Conservation (phyloP, 2,329 filamentous ascomycete genomes). For the Blumeriella jaapii region DNA sequence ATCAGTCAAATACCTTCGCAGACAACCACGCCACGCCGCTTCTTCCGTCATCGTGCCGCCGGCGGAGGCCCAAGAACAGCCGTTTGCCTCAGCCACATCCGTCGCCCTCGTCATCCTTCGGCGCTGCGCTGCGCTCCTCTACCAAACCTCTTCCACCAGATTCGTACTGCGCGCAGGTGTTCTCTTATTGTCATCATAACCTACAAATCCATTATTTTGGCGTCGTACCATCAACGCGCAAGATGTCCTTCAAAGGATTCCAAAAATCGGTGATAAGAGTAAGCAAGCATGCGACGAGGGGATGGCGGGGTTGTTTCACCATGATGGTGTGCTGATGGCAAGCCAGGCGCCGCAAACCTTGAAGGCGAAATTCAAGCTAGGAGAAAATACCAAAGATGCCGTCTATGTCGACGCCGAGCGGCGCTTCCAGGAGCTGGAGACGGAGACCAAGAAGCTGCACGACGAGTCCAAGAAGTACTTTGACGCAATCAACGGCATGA, state of each 20-base stretch:
- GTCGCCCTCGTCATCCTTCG: too few species aligned
- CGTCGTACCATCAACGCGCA: slow-evolving; percentile 11
- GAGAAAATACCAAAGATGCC: slow-evolving; percentile 87
- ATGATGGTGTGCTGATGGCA: slow-evolving; percentile 11
- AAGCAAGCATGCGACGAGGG: slow-evolving; percentile 28
- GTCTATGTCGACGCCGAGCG: slow-evolving; percentile 92
- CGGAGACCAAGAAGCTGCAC: slow-evolving; percentile 91
- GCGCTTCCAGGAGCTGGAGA: slow-evolving; percentile 86
- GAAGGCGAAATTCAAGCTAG: slow-evolving; percentile 87
- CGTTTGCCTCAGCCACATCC: too few species aligned
- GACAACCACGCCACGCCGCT: too few species aligned
- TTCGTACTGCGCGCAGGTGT: not conserved
- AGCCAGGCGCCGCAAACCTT: slow-evolving; percentile 75
- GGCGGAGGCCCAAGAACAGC: too few species aligned
- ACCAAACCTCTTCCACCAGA: slow-evolving; percentile 9
- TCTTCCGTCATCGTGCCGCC: too few species aligned
- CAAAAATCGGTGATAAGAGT: slow-evolving; percentile 81
- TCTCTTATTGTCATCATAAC: not conserved
- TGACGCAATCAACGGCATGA: slow-evolving; percentile 95
- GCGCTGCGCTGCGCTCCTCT: not conserved
- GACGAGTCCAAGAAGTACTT: slow-evolving; percentile 98
- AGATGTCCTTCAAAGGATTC: slow-evolving; percentile 91
- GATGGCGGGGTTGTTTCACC: slow-evolving; percentile 15
- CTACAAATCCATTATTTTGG: not conserved
- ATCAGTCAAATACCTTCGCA: too few species aligned